Evolutionary conservation across 768 basidiomycete species (phyloP).

Genomic region (Phanerochaete carnosa): DNA sequence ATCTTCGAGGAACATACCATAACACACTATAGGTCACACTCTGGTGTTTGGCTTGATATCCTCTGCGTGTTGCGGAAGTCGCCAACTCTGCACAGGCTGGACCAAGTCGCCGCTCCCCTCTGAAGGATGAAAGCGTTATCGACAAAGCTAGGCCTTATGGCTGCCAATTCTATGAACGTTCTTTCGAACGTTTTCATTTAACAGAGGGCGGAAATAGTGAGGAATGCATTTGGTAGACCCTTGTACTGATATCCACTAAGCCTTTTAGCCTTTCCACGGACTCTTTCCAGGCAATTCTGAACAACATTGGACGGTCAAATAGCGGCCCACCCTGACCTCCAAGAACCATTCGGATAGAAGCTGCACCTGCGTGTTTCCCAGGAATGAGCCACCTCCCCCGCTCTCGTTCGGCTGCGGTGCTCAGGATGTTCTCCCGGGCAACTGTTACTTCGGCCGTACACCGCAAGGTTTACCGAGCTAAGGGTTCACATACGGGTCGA

Average conservation of each 20-base stretch:
- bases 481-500: not conserved
- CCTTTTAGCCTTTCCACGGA: conserved; percentile 8
- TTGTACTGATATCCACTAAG: not conserved
- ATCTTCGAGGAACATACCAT: no score
- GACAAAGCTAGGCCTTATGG: not conserved
- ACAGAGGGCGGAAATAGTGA: not conserved
- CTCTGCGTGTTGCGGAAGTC: no score
- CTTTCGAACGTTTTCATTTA: not conserved
- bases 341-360: not conserved
- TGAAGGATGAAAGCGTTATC: not conserved
- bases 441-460: not conserved
- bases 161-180: not conserved
- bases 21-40: no score
- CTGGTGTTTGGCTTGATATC: no score
- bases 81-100: not conserved
- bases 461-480: not conserved
- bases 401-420: not conserved
- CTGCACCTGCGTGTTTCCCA: not conserved
- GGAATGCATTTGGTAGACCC: not conserved
- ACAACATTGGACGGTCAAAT: not conserved
- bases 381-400: not conserved
- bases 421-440: not conserved
- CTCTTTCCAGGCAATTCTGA: not conserved
- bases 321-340: not conserved
- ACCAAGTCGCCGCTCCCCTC: not conserved